phyloP scores from a whole-genome alignment of 805 yeast genomes.

The Starmerella sp. region DNA sequence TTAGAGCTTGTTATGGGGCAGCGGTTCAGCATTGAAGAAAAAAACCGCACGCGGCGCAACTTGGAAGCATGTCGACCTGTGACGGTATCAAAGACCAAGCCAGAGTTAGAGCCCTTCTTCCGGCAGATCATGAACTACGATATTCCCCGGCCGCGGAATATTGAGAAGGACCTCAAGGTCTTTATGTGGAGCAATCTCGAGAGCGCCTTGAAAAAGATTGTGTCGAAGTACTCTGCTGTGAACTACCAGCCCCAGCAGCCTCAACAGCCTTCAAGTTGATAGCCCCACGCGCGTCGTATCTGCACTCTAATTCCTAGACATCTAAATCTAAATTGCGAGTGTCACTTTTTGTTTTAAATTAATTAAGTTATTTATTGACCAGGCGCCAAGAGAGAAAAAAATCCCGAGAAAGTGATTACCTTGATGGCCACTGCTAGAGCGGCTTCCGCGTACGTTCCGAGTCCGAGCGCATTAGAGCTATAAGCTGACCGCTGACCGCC shows the following conservation, averaged over 20 bases:
- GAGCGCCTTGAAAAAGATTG: conserved; percentile 45
- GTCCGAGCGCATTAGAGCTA: too few species aligned
- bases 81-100: conserved; percentile 43
- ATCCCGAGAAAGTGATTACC: too few species aligned
- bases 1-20: conserved; percentile 45
- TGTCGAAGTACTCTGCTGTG: conserved; percentile 41
- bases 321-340: too few species aligned
- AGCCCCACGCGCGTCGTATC: too few species aligned
- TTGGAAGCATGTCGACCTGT: conserved; percentile 51
- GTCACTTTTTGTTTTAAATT: too few species aligned
- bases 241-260: conserved; percentile 2
- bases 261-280: not conserved
- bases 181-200: conserved; percentile 47
- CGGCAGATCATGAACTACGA: conserved; percentile 48
- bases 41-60: conserved; percentile 56
- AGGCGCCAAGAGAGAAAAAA: too few species aligned
- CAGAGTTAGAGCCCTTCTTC: conserved; percentile 32
- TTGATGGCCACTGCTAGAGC: too few species aligned
- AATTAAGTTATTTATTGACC: too few species aligned
- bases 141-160: conserved; percentile 55
- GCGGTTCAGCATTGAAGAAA: conserved; percentile 54
- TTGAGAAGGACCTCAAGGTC: conserved; percentile 60
- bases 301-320: too few species aligned
- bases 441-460: too few species aligned
- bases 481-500: too few species aligned